These are phyloP conservation scores for Nicotiana undulata DNA, from an alignment of 257 asterid species.

Conservation along the genomic window DNA sequence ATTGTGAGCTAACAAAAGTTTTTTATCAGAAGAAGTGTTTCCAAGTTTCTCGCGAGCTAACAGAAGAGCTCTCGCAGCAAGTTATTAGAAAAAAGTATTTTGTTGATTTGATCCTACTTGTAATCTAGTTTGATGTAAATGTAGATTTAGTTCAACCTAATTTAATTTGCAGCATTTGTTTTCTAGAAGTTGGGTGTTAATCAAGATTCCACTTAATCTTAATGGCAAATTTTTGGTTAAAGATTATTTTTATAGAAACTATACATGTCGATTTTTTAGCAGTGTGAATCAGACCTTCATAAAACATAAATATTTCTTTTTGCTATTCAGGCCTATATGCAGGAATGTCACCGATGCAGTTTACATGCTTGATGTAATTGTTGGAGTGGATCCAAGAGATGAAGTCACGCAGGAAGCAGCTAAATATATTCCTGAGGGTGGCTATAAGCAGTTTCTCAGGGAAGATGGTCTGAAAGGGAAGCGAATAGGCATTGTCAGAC, in stretches of 20 bases:
- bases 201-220: too few relatives aligned
- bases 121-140: too few relatives aligned
- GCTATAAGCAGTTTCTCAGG: conserved; percentile 36
- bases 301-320: background rate
- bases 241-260: too few relatives aligned
- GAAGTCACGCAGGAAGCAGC: conserved; percentile 27
- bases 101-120: too few relatives aligned
- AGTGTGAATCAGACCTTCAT: background rate
- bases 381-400: conserved; percentile 37
- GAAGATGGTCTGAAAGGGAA: conserved; percentile 32
- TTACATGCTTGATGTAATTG: conserved; percentile 41
- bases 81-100: too few relatives aligned
- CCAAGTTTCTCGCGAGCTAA: too few relatives aligned
- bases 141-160: too few relatives aligned
- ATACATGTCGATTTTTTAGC: background rate
- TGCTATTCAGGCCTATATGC: conserved; percentile 33
- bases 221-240: too few relatives aligned
- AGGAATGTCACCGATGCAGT: conserved; percentile 47
- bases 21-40: too few relatives aligned
- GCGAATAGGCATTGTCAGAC: conserved; percentile 29
- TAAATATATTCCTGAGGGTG: conserved; percentile 31
- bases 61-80: too few relatives aligned
- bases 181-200: too few relatives aligned
- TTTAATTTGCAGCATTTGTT: too few relatives aligned
- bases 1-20: background rate